Conservation (phyloP, 2,329 filamentous ascomycete species). For the Coleophoma eucalyptorum region DNA sequence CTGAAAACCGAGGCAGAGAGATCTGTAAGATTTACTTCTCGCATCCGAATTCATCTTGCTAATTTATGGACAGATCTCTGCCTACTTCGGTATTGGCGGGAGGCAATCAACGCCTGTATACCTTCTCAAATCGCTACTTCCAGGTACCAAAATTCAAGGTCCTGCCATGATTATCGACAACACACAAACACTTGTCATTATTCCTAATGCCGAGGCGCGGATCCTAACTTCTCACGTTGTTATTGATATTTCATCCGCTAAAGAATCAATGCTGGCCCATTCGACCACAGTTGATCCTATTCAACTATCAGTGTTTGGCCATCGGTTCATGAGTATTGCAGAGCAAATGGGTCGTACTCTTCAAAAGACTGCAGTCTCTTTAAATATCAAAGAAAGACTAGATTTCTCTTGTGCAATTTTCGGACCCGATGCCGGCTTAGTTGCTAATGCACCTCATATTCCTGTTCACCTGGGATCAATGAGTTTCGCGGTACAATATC, state of each 20-base stretch:
- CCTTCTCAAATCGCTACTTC: constrained; percentile 66
- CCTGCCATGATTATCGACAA: constrained; percentile 84
- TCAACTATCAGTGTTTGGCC: constrained; percentile 70
- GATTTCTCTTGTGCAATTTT: constrained; percentile 81
- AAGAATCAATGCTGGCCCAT: constrained; percentile 29
- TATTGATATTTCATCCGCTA: constrained; percentile 49
- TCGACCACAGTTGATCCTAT: constrained; percentile 62
- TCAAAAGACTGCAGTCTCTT: constrained; percentile 76
- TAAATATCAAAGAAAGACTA: constrained; percentile 75
- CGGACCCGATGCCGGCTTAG: constrained; percentile 67
- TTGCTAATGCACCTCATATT: constrained; percentile 73
- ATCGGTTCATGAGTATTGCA: constrained; percentile 78
- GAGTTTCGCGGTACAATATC: constrained; percentile 62
- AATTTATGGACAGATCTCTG: background rate
- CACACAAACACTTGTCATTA: constrained; percentile 83
- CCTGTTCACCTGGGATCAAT: constrained; percentile 77
- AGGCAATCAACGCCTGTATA: constrained; percentile 62
- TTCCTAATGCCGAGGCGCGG: constrained; percentile 37
- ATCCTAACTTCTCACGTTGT: constrained; percentile 76
- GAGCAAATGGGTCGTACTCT: constrained; percentile 77
- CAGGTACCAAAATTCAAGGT: constrained; percentile 69
- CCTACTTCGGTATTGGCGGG: background rate
- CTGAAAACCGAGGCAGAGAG: background rate
- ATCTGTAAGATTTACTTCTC: background rate
- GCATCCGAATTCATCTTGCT: background rate